Conservation (phyloP, 768 basidiomycete species). For the Pleurotus djamor region DNA sequence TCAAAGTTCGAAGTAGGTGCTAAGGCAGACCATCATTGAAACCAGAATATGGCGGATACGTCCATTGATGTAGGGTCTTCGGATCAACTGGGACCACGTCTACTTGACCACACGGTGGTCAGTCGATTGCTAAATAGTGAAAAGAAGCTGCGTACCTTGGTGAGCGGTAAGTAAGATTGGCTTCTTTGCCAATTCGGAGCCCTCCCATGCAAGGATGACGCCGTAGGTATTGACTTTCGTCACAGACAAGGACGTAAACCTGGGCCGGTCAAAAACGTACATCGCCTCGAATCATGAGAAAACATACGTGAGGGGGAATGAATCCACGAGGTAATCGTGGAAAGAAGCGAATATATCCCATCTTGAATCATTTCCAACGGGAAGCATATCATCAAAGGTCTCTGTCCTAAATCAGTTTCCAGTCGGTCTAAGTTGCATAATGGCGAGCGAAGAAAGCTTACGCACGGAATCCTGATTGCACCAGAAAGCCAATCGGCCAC, state of each 20-base stretch:
- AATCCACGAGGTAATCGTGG: constrained; percentile 48
- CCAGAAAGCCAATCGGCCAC: no score
- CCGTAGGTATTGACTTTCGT: constrained; percentile 78
- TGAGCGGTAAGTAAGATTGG: constrained; percentile 70
- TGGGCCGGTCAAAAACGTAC: constrained; percentile 20
- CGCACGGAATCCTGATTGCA: no score
- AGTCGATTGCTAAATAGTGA: not conserved
- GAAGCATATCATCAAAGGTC: constrained; percentile 46
- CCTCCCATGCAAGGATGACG: constrained; percentile 70
- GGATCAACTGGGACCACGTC: constrained; percentile 71
- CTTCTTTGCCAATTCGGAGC: constrained; percentile 56
- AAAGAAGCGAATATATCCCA: constrained; percentile 55
- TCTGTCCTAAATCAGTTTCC: no score
- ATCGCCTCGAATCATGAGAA: constrained; percentile 1
- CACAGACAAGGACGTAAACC: constrained; percentile 53
- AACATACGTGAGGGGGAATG: constrained; percentile 65
- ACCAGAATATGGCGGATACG: constrained; percentile 62
- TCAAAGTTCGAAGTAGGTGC: no score
- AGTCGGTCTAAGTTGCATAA: no score
- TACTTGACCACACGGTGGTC: constrained; percentile 15
- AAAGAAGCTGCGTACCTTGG: constrained; percentile 41
- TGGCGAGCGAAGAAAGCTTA: no score
- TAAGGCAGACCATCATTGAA: constrained; percentile 61
- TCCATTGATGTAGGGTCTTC: constrained; percentile 55
- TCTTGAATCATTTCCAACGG: constrained; percentile 44